Percentiles rank a stretch among this genome's conserved stretches.
These are phyloP conservation scores for Hygrophorus russula DNA, from an alignment of 768 basidiomycete species.

Conservation along the genomic window DNA sequence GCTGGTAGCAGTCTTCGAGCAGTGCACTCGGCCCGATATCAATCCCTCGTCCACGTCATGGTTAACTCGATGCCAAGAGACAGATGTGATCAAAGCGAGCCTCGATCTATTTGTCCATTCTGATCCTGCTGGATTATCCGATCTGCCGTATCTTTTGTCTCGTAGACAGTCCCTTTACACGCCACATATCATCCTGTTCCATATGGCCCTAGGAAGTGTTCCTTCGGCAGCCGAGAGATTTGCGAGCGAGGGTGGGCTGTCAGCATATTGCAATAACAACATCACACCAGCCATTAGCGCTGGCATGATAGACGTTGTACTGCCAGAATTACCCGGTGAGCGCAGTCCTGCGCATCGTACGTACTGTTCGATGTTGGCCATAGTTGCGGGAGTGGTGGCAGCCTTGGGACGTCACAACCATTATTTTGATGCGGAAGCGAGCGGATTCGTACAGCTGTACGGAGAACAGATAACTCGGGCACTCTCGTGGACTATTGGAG, in stretches of 20 bases:
- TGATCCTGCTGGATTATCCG: slow-evolving; percentile 61
- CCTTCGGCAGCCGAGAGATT: slow-evolving; percentile 75
- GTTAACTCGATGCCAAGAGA: slow-evolving; percentile 74
- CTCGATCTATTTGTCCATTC: slow-evolving; percentile 60
- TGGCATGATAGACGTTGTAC: slow-evolving; percentile 54
- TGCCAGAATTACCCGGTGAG: slow-evolving; percentile 63
- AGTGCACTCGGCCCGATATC: slow-evolving; percentile 60
- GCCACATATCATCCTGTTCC: slow-evolving; percentile 74
- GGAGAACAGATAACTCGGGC: slow-evolving; percentile 70
- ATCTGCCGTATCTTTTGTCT: slow-evolving; percentile 47
- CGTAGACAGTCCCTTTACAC: slow-evolving; percentile 63
- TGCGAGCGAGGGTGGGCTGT: slow-evolving; percentile 70
- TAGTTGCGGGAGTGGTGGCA: slow-evolving; percentile 61
- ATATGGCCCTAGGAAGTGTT: slow-evolving; percentile 72
- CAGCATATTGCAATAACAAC: slow-evolving; percentile 75
- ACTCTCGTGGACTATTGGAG: slow-evolving; percentile 74
- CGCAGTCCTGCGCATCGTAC: slow-evolving; percentile 70
- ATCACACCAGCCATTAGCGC: slow-evolving; percentile 68
- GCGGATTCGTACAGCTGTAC: slow-evolving; percentile 78
- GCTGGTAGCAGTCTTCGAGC: slow-evolving; percentile 73
- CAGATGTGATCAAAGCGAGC: slow-evolving; percentile 64
- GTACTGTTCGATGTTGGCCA: slow-evolving; percentile 78
- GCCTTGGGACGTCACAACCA: slow-evolving; percentile 55
- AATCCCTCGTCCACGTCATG: slow-evolving; percentile 61
- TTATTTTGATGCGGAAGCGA: slow-evolving; percentile 76